phyloP scores from a whole-genome alignment of 192 early-diverging fungal genomes.

The Glomus cerebriforme region DNA sequence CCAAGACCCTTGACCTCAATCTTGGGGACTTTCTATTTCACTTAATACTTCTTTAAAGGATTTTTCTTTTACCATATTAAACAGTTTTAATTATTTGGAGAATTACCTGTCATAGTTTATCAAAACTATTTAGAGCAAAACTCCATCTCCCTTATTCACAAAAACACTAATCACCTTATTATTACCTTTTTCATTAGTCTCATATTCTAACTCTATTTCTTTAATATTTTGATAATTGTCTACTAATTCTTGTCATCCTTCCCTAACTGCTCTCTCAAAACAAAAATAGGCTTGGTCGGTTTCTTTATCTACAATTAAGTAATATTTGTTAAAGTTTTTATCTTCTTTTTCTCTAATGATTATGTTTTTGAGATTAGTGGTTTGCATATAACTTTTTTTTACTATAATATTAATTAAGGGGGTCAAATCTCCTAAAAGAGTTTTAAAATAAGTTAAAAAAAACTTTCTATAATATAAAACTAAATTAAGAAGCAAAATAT shows the following conservation, averaged over 20 bases:
- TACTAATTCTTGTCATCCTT: slow-evolving; percentile 1
- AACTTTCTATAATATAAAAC: no score
- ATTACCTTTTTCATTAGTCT: no score
- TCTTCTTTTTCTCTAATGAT: background rate
- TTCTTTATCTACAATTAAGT: slow-evolving; percentile 4
- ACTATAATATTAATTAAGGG: no score
- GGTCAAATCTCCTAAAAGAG: no score
- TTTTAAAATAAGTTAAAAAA: no score
- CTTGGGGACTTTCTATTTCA: background rate
- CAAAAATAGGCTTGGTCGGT: slow-evolving; percentile 16
- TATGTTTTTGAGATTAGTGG: background rate
- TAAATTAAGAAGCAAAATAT: no score
- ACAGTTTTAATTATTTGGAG: no score
- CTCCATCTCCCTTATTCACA: no score
- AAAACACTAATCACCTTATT: no score
- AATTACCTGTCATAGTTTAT: no score
- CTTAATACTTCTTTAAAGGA: background rate
- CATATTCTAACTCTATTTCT: background rate
- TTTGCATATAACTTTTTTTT: background rate
- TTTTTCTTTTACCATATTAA: background rate
- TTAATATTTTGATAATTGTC: slow-evolving; percentile 1
- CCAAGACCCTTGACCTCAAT: background rate
- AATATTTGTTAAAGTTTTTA: background rate
- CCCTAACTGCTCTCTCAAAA: slow-evolving; percentile 13
- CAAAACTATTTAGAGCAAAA: no score